Conservation (phyloP, 805 yeast genomes). For the Clavispora fructus region DNA sequence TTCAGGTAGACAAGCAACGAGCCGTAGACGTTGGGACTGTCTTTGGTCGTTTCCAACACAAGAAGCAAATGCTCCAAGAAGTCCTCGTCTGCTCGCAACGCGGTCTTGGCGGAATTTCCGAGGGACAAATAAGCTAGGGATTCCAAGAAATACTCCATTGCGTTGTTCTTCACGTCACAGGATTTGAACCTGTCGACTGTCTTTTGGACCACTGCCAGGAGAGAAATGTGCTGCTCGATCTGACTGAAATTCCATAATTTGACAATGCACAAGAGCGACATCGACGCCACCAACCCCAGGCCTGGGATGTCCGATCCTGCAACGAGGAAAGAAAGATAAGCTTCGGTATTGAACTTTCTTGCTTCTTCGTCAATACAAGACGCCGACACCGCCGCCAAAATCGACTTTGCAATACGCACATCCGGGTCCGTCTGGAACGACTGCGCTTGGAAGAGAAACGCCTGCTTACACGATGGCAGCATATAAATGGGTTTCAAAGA, state of each 20-base stretch:
- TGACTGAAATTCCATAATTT: slow-evolving; percentile 16
- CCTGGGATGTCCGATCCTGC: slow-evolving; percentile 5
- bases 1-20: slow-evolving; percentile 37
- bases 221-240: slow-evolving; percentile 11
- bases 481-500: slow-evolving; percentile 8
- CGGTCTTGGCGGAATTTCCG: slow-evolving; percentile 4
- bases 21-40: slow-evolving; percentile 32
- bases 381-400: slow-evolving; percentile 10
- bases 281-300: slow-evolving; percentile 2
- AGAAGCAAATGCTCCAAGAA: slow-evolving; percentile 8
- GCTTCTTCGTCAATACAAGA: slow-evolving; percentile 13
- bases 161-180: background rate
- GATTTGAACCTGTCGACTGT: slow-evolving; percentile 2
- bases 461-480: slow-evolving; percentile 6
- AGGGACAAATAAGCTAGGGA: slow-evolving; percentile 13
- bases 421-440: slow-evolving; percentile 5
- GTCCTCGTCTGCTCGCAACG: slow-evolving; percentile 9
- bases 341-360: slow-evolving; percentile 12
- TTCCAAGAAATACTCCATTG: slow-evolving; percentile 7
- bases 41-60: slow-evolving; percentile 9
- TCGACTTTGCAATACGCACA: slow-evolving; percentile 4
- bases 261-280: slow-evolving; percentile 13
- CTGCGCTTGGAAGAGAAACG: slow-evolving; percentile 8
- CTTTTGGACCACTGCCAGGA: slow-evolving; percentile 6
- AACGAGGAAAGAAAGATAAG: slow-evolving; percentile 9